Evolutionary conservation across 768 basidiomycete genomes (phyloP).

Genomic region (Hygrophorus pudorinus): DNA sequence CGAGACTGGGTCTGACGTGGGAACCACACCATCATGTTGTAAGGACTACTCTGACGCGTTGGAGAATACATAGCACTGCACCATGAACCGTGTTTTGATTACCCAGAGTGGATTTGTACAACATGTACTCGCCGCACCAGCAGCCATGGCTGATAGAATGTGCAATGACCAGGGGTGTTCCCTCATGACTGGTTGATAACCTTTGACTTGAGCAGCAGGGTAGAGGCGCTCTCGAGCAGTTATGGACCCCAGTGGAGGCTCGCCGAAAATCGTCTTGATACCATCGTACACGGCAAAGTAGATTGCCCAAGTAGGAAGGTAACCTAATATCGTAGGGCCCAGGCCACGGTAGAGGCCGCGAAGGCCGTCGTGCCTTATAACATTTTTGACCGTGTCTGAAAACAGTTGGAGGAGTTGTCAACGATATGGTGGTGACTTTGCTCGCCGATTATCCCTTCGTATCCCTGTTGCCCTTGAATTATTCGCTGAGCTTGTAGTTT

Average conservation of each 20-base stretch:
- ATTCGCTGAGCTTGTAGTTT: slow-evolving; percentile 90
- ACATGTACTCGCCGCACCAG: slow-evolving; percentile 87
- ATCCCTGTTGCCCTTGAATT: slow-evolving; percentile 57
- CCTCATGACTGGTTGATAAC: slow-evolving; percentile 70
- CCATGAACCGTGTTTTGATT: slow-evolving; percentile 99
- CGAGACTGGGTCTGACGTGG: slow-evolving; percentile 67
- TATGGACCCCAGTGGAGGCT: slow-evolving; percentile 37
- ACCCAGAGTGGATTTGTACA: slow-evolving; percentile 98
- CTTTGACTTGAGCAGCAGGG: slow-evolving; percentile 77
- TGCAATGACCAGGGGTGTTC: slow-evolving; percentile 85
- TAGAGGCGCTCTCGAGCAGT: slow-evolving; percentile 43
- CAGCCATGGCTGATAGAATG: slow-evolving; percentile 91
- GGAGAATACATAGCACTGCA: slow-evolving; percentile 22
- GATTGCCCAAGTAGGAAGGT: slow-evolving; percentile 98
- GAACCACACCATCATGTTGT: slow-evolving; percentile 8
- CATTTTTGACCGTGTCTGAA: slow-evolving; percentile 43
- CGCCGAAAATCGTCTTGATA: slow-evolving; percentile 78
- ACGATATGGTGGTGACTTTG: slow-evolving; percentile 7
- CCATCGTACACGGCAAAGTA: slow-evolving; percentile 98
- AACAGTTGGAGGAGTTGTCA: slow-evolving; percentile 14
- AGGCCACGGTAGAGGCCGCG: slow-evolving; percentile 94
- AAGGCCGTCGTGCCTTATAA: slow-evolving; percentile 60
- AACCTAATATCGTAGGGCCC: slow-evolving; percentile 92
- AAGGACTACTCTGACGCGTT: slow-evolving; percentile 1
- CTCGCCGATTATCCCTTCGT: slow-evolving; percentile 70